Percentiles rank a stretch among this genome's conserved stretches.
Evolutionary conservation across 441 rosid species (phyloP).

Genomic region (Monsonia emarginata): DNA sequence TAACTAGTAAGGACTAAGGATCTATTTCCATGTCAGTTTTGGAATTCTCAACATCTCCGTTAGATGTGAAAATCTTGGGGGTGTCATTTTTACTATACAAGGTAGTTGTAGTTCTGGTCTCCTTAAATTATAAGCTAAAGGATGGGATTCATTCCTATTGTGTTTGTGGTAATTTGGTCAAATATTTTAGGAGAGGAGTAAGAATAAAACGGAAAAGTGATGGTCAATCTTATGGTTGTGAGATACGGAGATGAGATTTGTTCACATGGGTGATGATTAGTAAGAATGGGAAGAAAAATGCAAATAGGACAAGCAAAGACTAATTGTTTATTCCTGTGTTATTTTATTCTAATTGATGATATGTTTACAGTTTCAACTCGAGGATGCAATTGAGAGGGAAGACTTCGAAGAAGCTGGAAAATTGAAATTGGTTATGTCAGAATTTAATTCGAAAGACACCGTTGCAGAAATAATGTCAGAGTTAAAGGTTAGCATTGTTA

Average conservation of each 20-base stretch:
- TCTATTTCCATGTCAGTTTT: not conserved
- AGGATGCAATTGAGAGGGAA: constrained; percentile 76
- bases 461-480: constrained; percentile 69
- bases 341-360: constrained; percentile 12
- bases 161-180: not conserved
- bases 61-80: not conserved
- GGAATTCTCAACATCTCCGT: not conserved
- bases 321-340: not conserved
- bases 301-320: not conserved
- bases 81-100: not conserved
- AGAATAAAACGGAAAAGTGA: not conserved
- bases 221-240: not conserved
- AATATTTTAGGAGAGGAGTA: not conserved
- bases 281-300: not conserved
- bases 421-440: constrained; percentile 57
- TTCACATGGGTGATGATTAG: not conserved
- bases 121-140: not conserved
- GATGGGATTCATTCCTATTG: not conserved
- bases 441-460: constrained; percentile 55
- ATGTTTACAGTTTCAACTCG: constrained; percentile 59
- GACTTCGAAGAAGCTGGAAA: constrained; percentile 78
- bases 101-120: not conserved
- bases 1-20: no score
- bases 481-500: constrained; percentile 43
- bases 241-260: not conserved